Evolutionary conservation across 805 yeast genomes (phyloP).

Genomic region (Monosporozyma aquatica): DNA sequence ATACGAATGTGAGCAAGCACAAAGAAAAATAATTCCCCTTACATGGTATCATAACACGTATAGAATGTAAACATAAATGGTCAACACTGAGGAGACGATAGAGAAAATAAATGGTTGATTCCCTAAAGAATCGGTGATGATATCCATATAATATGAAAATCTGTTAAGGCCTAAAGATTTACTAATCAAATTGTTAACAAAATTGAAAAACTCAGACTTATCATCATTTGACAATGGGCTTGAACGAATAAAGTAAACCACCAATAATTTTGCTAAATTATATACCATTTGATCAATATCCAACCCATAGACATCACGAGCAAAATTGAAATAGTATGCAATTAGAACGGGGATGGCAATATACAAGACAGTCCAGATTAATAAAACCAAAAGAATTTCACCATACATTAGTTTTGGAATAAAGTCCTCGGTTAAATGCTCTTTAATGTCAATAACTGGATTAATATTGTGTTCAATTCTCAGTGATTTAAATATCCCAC

Average conservation of each 20-base stretch:
- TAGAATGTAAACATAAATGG: slow-evolving; percentile 15
- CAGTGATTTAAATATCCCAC: not conserved
- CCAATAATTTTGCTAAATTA: slow-evolving; percentile 19
- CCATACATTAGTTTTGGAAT: not conserved
- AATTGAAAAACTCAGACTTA: not conserved
- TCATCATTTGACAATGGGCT: not conserved
- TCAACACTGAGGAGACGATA: slow-evolving; percentile 15
- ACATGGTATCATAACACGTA: not conserved
- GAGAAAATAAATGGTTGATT: slow-evolving; percentile 19
- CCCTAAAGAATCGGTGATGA: slow-evolving; percentile 12
- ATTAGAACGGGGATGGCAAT: slow-evolving; percentile 15
- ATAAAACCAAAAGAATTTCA: slow-evolving; percentile 8
- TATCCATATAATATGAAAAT: slow-evolving; percentile 2
- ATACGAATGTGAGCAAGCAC: too few relatives aligned
- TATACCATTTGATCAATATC: slow-evolving; percentile 27
- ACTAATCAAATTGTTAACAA: not conserved
- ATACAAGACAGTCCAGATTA: slow-evolving; percentile 14
- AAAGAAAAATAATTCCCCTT: too few relatives aligned
- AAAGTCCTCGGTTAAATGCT: slow-evolving; percentile 2
- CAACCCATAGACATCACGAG: slow-evolving; percentile 23
- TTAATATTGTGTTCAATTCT: not conserved
- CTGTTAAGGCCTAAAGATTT: not conserved
- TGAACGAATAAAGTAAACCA: slow-evolving; percentile 9
- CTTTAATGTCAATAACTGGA: not conserved
- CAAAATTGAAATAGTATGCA: slow-evolving; percentile 25